Conservation (phyloP, 2,329 filamentous ascomycete species). For the Verticillium tricorpus region DNA sequence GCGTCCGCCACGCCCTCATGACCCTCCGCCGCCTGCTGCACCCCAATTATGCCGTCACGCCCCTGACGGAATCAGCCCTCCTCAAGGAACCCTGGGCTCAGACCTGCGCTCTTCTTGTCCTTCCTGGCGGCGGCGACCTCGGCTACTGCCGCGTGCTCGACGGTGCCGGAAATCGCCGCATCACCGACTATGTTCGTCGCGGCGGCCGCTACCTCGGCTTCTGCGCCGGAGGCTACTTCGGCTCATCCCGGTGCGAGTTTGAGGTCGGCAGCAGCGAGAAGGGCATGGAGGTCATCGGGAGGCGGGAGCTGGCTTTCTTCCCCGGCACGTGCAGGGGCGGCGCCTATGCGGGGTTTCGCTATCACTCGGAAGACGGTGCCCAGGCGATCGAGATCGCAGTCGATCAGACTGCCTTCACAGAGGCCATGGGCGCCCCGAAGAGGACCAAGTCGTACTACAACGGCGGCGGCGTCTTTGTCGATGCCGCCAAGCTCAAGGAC, state of each 20-base stretch:
- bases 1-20: slow-evolving; percentile 84
- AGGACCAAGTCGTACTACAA: slow-evolving; percentile 83
- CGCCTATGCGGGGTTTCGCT: slow-evolving; percentile 86
- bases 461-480: slow-evolving; percentile 88
- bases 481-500: slow-evolving; percentile 58
- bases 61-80: slow-evolving; percentile 71
- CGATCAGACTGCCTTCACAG: slow-evolving; percentile 53
- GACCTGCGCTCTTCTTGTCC: slow-evolving; percentile 82
- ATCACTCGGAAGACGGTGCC: slow-evolving; percentile 82
- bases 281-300: slow-evolving; percentile 78
- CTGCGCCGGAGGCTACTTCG: slow-evolving; percentile 94
- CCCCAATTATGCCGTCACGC: slow-evolving; percentile 88
- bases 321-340: slow-evolving; percentile 81
- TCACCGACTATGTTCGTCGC: slow-evolving; percentile 77
- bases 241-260: slow-evolving; percentile 76
- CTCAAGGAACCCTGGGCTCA: slow-evolving; percentile 88
- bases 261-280: slow-evolving; percentile 68
- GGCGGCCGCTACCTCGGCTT: slow-evolving; percentile 87
- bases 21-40: slow-evolving; percentile 81
- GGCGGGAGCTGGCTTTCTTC: slow-evolving; percentile 82
- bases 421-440: slow-evolving; percentile 43
- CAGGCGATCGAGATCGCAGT: slow-evolving; percentile 66
- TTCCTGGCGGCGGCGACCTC: slow-evolving; percentile 91
- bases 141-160: slow-evolving; percentile 87
- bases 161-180: slow-evolving; percentile 79